Evolutionary conservation across 768 basidiomycete genomes (phyloP).

Genomic region (Boletus fagicola): DNA sequence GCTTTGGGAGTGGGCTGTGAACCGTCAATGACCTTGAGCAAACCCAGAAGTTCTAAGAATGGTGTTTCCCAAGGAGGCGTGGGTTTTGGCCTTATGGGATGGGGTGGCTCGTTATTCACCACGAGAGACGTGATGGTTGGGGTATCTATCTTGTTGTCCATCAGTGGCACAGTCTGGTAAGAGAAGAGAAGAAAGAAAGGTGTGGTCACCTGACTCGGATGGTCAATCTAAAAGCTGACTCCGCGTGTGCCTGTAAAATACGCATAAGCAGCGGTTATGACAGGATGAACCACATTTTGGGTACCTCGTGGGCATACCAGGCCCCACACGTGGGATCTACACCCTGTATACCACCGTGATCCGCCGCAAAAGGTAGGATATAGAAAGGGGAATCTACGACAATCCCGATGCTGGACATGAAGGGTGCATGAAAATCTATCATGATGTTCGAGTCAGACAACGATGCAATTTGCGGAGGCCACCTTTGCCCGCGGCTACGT

Average conservation of each 20-base stretch:
- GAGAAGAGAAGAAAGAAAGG: slow-evolving; percentile 3
- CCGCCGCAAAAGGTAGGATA: neutral
- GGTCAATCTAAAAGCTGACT: neutral
- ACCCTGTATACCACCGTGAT: neutral
- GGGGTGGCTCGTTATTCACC: neutral
- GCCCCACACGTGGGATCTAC: neutral
- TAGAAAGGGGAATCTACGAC: neutral
- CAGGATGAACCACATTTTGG: neutral
- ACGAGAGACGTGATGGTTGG: slow-evolving; percentile 8
- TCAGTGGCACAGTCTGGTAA: slow-evolving; percentile 16
- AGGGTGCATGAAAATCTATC: neutral
- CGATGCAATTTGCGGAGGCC: neutral
- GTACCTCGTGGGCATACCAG: neutral
- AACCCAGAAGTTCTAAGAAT: slow-evolving; percentile 10
- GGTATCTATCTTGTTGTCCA: neutral
- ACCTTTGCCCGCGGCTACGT: neutral
- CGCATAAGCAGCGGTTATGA: neutral
- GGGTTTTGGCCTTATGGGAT: neutral
- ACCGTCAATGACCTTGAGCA: slow-evolving; percentile 1
- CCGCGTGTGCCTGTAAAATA: slow-evolving; percentile 2
- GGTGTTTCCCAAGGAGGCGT: slow-evolving; percentile 8
- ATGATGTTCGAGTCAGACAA: neutral
- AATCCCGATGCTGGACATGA: neutral
- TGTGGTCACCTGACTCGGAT: slow-evolving; percentile 6
- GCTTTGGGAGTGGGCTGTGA: neutral